Conservation (phyloP, 495 filamentous ascomycete genomes). For the Cryomyces antarcticus region DNA sequence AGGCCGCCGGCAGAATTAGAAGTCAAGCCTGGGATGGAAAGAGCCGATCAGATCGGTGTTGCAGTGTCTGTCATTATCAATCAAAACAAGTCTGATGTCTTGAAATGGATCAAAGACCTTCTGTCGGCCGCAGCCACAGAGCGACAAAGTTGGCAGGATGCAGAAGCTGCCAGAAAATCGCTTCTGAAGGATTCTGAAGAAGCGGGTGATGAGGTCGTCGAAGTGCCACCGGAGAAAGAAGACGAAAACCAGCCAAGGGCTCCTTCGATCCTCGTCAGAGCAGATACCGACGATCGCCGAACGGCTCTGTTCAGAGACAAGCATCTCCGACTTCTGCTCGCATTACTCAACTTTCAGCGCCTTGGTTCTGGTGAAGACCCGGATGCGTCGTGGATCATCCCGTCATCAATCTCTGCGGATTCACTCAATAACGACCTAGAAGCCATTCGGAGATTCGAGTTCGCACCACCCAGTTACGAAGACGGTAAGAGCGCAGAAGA, state of each 20-base stretch:
- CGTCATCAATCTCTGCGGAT: slow-evolving; percentile 38
- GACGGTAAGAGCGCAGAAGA: slow-evolving; percentile 53
- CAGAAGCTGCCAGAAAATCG: slow-evolving; percentile 32
- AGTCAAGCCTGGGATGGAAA: slow-evolving; percentile 46
- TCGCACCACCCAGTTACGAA: slow-evolving; percentile 49
- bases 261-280: slow-evolving; percentile 30
- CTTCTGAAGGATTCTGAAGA: slow-evolving; percentile 11
- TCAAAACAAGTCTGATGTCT: slow-evolving; percentile 47
- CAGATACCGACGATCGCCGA: slow-evolving; percentile 45
- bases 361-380: slow-evolving; percentile 48
- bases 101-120: slow-evolving; percentile 65
- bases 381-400: slow-evolving; percentile 63
- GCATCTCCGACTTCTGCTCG: slow-evolving; percentile 77
- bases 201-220: slow-evolving; percentile 8
- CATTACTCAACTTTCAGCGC: slow-evolving; percentile 47
- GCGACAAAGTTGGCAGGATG: slow-evolving; percentile 59
- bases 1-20: slow-evolving; percentile 58
- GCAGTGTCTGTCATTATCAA: slow-evolving; percentile 59
- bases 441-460: slow-evolving; percentile 48
- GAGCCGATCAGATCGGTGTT: slow-evolving; percentile 52
- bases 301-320: slow-evolving; percentile 71
- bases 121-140: slow-evolving; percentile 48
- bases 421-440: slow-evolving; percentile 40
- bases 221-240: neutral
- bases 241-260: neutral